Base-by-base conservation (phyloP, 192 early-diverging fungal genomes). In the Coemansia sp. region DNA sequence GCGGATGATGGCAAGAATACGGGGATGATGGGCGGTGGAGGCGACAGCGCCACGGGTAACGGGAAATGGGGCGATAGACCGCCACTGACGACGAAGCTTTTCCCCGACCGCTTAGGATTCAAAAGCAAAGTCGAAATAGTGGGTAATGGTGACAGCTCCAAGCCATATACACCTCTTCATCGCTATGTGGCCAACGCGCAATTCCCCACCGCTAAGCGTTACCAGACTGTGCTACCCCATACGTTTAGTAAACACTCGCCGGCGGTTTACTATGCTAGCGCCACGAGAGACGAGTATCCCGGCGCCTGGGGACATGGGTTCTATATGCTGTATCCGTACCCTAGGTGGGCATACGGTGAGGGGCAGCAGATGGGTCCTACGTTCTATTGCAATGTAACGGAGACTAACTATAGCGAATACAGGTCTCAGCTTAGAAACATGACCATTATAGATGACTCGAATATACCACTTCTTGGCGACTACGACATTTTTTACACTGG, bases 231-330 rank as follows among this genome's bases (percentile, higher is more conserved):
- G 0, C 47, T 25, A 16, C 49, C 68, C 1, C 24, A 57, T 45
- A 57, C 57, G 16, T 63, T 78, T 29, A 49, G 25, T 3, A 48
- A 46, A 0, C 58, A 67, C 16, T 23, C 75, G 46, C 75, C 75
- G 18, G 32, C 62, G 6, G 19, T 60, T n/a, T 78, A 78, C 66
- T 78, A 78, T 19, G 69, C 69, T 0, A 54, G 69, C 28, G 20
- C 65, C 3, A 30, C 55, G 18, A 61, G 75, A 19, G 34, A 29
- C 18, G 22, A 35, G 32, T 78, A 78, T 34, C 62, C 75, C 9
- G 74, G 74, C 0, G 74, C 74, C 0, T 77, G 74, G 74, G 74
- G 74, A 11, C 71, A 77, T 42, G 75, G 75, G 14, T 78, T 59
- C 34, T 78, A 78, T 36, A 69, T 69, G 1, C 58, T 78, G 6